Percentiles rank a stretch among this genome's conserved stretches.
Conservation (phyloP, 495 filamentous ascomycete species). For the Neurospora sp. region DNA sequence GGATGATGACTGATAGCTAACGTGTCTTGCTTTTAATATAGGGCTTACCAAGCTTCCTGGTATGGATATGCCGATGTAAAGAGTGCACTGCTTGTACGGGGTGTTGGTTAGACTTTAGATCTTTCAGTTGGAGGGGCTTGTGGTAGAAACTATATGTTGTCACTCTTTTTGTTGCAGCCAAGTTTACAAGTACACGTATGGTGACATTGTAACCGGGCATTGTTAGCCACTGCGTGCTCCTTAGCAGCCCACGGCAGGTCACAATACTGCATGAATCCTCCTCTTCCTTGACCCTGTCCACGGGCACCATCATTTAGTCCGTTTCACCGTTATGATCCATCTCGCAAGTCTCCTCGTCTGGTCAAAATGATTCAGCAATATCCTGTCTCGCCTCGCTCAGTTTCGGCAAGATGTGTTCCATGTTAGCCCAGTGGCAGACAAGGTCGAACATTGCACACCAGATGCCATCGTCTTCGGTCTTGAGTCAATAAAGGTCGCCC, state of each 20-base stretch:
- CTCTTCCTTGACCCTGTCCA: neutral
- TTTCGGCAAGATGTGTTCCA: neutral
- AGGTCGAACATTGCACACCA: neutral
- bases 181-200: neutral
- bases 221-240: neutral
- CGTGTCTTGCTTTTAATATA: neutral
- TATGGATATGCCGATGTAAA: slow-evolving; percentile 12
- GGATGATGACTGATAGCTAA: neutral
- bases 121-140: neutral
- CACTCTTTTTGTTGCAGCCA: neutral
- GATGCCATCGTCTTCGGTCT: neutral
- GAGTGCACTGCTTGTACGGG: neutral
- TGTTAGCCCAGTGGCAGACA: neutral
- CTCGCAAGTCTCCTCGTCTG: neutral
- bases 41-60: slow-evolving; percentile 17
- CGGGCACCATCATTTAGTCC: neutral
- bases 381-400: neutral
- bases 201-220: neutral
- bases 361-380: neutral
- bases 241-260: neutral
- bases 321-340: neutral
- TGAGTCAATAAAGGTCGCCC: neutral
- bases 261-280: neutral
- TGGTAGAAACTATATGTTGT: neutral
- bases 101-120: neutral